Evolutionary conservation across 768 basidiomycete species (phyloP).

Genomic region (Amanita subjunquillea): DNA sequence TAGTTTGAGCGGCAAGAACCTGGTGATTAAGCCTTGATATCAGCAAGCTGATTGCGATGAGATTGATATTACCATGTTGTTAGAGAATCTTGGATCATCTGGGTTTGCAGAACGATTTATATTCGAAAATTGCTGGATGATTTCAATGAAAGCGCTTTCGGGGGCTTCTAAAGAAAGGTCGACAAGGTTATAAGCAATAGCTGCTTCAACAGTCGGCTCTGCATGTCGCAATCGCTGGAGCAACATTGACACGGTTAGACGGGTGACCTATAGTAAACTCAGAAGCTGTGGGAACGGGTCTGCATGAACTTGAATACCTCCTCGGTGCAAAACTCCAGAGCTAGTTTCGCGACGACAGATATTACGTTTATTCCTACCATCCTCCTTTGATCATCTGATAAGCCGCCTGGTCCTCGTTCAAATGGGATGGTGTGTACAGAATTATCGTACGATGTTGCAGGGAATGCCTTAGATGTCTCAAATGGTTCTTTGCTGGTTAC

Average conservation of each 20-base stretch:
- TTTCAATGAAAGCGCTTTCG: conserved; percentile 68
- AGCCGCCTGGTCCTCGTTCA: conserved; percentile 52
- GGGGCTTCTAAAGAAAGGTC: conserved; percentile 79
- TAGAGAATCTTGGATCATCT: conserved; percentile 81
- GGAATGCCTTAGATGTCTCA: conserved; percentile 27
- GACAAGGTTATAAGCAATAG: conserved; percentile 86
- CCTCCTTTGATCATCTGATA: conserved; percentile 77
- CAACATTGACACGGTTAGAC: conserved; percentile 86
- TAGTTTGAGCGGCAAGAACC: conserved; percentile 87
- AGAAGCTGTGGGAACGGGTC: not conserved
- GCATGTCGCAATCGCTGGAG: conserved; percentile 78
- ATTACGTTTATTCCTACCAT: conserved; percentile 87
- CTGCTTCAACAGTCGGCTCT: conserved; percentile 83
- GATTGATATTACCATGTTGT: conserved; percentile 57
- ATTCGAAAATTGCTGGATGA: conserved; percentile 73
- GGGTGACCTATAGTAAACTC: conserved; percentile 47
- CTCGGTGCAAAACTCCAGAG: conserved; percentile 77
- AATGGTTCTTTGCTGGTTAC: conserved; percentile 71
- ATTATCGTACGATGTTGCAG: not conserved
- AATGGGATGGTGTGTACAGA: conserved; percentile 24
- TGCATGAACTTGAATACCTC: conserved; percentile 38
- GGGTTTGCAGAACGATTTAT: conserved; percentile 83
- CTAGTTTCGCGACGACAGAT: conserved; percentile 79
- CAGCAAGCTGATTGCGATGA: not conserved
- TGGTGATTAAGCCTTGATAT: conserved; percentile 14